phyloP scores from a whole-genome alignment of 2,329 filamentous ascomycete genomes.

The Balansia obtecta region DNA sequence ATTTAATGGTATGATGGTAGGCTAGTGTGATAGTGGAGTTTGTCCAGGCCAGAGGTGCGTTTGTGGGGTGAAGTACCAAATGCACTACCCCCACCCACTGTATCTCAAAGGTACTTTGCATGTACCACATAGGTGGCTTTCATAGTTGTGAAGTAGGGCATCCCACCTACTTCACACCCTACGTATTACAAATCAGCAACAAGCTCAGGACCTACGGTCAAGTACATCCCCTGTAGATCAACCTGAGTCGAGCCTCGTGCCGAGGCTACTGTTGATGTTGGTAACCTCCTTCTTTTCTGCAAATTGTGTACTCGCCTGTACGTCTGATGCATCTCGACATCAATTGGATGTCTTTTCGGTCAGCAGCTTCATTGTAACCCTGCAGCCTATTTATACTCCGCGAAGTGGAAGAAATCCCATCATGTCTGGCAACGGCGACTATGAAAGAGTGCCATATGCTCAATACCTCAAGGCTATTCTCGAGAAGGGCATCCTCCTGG shows the following conservation, averaged over 20 bases:
- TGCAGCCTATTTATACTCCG: too few species aligned
- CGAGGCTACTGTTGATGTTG: not conserved
- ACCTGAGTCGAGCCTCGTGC: not conserved
- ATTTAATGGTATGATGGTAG: too few species aligned
- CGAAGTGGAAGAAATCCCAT: constrained; percentile 3
- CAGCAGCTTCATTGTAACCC: not conserved
- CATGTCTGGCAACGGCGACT: constrained; percentile 9
- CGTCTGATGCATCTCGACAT: not conserved
- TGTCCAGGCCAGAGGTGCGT: too few species aligned
- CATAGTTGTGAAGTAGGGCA: too few species aligned
- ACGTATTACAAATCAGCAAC: too few species aligned
- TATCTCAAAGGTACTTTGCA: too few species aligned
- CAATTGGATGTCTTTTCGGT: not conserved
- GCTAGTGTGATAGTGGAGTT: too few species aligned
- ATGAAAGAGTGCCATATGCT: constrained; percentile 21
- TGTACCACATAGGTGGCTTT: too few species aligned
- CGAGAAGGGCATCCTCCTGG: constrained; percentile 35
- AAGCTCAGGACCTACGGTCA: too few species aligned
- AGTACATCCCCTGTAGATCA: not conserved
- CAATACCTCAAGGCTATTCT: constrained; percentile 37
- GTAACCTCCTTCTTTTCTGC: not conserved
- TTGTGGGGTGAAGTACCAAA: too few species aligned
- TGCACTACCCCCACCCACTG: too few species aligned
- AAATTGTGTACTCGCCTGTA: not conserved
- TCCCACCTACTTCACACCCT: too few species aligned